Evolutionary conservation across 805 yeast species (phyloP), one percentile per base, ranked within the genome.

Genomic region (Candida montana): DNA sequence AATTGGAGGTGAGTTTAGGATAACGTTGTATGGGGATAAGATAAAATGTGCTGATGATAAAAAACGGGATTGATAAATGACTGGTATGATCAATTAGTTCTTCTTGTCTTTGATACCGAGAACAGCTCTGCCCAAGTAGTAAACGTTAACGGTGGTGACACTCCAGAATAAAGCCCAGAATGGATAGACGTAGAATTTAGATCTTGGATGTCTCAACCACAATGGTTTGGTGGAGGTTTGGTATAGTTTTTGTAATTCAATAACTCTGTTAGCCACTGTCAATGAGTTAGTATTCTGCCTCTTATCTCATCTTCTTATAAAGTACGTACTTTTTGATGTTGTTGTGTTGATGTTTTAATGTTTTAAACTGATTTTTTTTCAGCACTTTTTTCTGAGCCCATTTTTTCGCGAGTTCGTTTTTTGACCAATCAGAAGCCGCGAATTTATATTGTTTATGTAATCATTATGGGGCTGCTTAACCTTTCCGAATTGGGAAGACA

Each of bases 51-150:
- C n/a, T n/a, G n/a, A n/a, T n/a, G n/a, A n/a, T n/a, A n/a, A n/a
- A n/a, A n/a, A n/a, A n/a, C n/a, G n/a, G n/a, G n/a, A n/a, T 9
- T 21, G 24, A 21, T 21, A 21, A 21, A 9, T 21, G 24, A n/a
- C n/a, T n/a, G n/a, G n/a, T n/a, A n/a, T n/a, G 24, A 21, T 21
- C 24, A 21, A 21, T 21, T 6, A 21, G 6, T 15, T 16, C 21
- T 41, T 41, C 16, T 44, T 28, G 51, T 60, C 82, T 71, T 83
- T 81, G 62, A 81, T 70, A 62, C 89, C 90, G 32, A 68, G 59
- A 49, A 75, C 57, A 53, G 93, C 93, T 71, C 89, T 79, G 54
- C 79, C 85, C 42, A 77, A 61, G 57, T 55, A 57, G 55, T 43
- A 54, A 16, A 49, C 16, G 52, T 50, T 52, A 38, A 46, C 50